Base-by-base conservation (phyloP, 2,329 filamentous ascomycete genomes). In the Cryphonectria japonica region DNA sequence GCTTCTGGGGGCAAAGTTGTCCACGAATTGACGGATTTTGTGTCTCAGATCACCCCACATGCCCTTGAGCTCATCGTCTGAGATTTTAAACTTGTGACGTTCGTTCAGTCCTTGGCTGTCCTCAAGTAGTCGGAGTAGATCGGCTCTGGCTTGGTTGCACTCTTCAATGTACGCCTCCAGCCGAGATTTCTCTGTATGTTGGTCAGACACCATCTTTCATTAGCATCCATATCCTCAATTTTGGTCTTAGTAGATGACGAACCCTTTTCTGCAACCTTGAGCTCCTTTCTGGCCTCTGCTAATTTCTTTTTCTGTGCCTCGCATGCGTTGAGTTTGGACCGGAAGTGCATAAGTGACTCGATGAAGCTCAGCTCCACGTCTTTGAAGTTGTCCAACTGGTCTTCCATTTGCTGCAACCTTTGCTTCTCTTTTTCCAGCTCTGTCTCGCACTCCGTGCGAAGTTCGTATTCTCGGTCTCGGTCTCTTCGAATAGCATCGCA, bases 21-120 rank as follows among this genome's bases (percentile, higher is more conserved):
- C 22, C 41, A 73, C 62, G 29, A 76, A 74, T 22, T 75, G 74
- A 0, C 67, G 43, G 16, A 76, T 64, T 1, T 67, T 66, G 50
- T 73, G 73, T 1, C 34, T 54, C 39, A 76, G 32, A 0, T 3
- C 13, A 4, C 67, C 67, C 63, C 73, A 74, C 1, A 68, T 54
- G 4, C 32, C 7, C 6, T 61, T 68, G 32, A 75, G 41, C 2
- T 73, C 72, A 0, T 69, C 65, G 16, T 76, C 75, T 1, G 73
- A 72, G 3, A 71, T 39, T 29, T 60, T 73, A 61, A 54, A 22
- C 14, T 19, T 39, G 34, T 66, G 57, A 29, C 50, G 54, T 32
- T 61, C 19, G 29, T 39, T 62, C 64, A 71, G 61, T 8, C 37
- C 43, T n/a, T 62, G 43, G 68, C 3, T 26, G 29, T 66, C 26